Conservation (phyloP, 2,329 filamentous ascomycete species). For the Aspergillus texensis region DNA sequence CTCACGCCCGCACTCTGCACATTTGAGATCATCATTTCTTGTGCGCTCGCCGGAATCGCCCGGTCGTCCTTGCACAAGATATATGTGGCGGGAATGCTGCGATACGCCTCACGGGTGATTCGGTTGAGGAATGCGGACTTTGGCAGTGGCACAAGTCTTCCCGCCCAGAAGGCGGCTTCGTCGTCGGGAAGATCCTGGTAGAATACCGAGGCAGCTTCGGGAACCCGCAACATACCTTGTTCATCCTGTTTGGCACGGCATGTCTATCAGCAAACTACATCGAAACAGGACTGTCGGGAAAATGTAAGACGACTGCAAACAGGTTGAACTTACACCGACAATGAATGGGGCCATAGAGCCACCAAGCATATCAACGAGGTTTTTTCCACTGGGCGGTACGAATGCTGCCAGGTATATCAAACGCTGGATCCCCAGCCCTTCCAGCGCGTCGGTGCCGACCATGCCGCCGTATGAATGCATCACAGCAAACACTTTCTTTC, state of each 20-base stretch:
- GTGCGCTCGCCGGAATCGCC: neutral
- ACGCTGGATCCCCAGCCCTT: neutral
- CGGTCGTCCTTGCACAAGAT: neutral
- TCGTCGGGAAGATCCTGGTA: neutral
- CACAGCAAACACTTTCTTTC: constrained; percentile 22
- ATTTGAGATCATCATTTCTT: neutral
- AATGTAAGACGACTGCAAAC: neutral
- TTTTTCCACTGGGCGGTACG: neutral
- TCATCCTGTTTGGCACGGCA: neutral
- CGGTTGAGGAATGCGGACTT: neutral
- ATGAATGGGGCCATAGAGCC: neutral
- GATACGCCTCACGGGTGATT: neutral
- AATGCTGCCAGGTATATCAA: neutral
- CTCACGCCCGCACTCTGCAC: neutral
- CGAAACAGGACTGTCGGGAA: neutral
- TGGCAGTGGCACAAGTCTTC: neutral
- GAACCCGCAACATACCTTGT: neutral
- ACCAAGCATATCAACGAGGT: neutral
- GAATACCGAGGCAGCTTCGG: neutral
- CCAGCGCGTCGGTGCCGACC: constrained; percentile 16
- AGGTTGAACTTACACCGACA: neutral
- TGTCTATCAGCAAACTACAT: neutral
- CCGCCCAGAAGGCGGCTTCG: neutral
- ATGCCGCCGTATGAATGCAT: constrained; percentile 32
- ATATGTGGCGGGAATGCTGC: neutral